phyloP scores from a whole-genome alignment of 495 filamentous ascomycete species.

The Mytilinidion resinicola region DNA sequence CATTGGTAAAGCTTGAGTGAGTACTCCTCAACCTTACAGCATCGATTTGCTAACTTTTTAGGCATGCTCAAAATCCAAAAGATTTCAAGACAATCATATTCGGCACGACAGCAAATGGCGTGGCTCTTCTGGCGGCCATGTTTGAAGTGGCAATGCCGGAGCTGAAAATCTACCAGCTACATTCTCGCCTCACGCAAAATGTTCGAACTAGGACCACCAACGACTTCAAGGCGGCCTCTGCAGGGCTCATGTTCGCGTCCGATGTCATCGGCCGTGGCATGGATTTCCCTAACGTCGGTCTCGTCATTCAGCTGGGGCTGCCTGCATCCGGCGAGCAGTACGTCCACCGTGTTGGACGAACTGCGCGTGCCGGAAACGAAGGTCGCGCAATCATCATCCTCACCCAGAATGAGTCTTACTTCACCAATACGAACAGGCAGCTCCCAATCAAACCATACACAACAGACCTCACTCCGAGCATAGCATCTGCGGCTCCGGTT shows the following conservation, averaged over 20 bases:
- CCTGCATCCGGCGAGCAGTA: constrained; percentile 60
- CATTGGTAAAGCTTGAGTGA: constrained; percentile 19
- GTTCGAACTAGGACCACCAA: constrained; percentile 53
- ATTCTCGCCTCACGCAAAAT: constrained; percentile 54
- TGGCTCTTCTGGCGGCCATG: constrained; percentile 48
- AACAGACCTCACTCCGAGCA: constrained; percentile 36
- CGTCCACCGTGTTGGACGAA: constrained; percentile 68
- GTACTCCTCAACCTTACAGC: not conserved
- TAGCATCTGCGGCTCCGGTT: constrained; percentile 27
- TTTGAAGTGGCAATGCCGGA: constrained; percentile 41
- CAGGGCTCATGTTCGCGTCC: constrained; percentile 57
- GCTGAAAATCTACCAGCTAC: constrained; percentile 50
- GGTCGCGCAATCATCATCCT: constrained; percentile 62
- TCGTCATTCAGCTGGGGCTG: constrained; percentile 63
- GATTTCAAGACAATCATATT: constrained; percentile 64
- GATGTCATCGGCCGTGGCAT: constrained; percentile 70
- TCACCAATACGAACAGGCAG: constrained; percentile 46
- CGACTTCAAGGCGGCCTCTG: constrained; percentile 51
- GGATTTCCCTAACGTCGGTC: constrained; percentile 69
- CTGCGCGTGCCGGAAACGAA: constrained; percentile 61
- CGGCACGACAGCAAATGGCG: constrained; percentile 58
- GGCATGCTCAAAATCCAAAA: constrained; percentile 30
- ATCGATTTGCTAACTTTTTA: not conserved
- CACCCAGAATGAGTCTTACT: constrained; percentile 54
- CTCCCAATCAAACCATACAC: constrained; percentile 52